Evolutionary conservation across 176 grass and related monocot species (phyloP), one percentile per base, ranked within the genome.

Genomic region (Sorghum bicolor): DNA sequence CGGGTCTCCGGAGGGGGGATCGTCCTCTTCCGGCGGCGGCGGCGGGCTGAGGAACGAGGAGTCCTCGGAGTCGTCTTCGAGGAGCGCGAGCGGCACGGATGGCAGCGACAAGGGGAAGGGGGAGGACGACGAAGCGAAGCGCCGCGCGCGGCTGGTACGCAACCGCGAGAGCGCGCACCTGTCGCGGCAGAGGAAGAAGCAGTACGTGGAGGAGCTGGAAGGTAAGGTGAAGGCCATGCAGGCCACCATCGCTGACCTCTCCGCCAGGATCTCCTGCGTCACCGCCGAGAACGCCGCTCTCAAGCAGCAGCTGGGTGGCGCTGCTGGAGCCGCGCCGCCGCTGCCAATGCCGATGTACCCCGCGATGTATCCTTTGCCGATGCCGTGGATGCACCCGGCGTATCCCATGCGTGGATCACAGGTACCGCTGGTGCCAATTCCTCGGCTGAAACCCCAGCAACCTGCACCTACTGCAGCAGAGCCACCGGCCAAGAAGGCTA

Each of bases 121-220:
- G 10, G 65, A 74, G 26, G 80, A 86, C 14, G 83, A 88, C 6
- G 89, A 89, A 11, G 86, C 36, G 13, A 94, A 84, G 83, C 80
- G 86, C 31, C 89, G 83, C 6, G 83, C 86, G 83, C 76, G 92
- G 83, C 75, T 91, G 65, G 87, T 88, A 60, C 80, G 92, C 80
- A 94, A 94, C 83, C 28, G 92, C 19, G 92, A 94, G 92, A 91
- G 92, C 76, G 92, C 88, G 31, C 92, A 94, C 71, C 83, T 86
- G 25, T 94, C 92, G 29, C 80, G 92, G 66, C 88, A 94, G 86
- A 83, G 92, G 88, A 94, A 91, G 92, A 94, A 89, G 80, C 88
- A 88, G 53, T 88, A 91, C 61, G 76, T 94, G 1, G 92, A 90
- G 8, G 86, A 91, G 86, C 76, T 94, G 70, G 92, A 94, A 66